phyloP scores from a whole-genome alignment of 2,329 filamentous ascomycete genomes.

The Lizonia empirigonia region DNA sequence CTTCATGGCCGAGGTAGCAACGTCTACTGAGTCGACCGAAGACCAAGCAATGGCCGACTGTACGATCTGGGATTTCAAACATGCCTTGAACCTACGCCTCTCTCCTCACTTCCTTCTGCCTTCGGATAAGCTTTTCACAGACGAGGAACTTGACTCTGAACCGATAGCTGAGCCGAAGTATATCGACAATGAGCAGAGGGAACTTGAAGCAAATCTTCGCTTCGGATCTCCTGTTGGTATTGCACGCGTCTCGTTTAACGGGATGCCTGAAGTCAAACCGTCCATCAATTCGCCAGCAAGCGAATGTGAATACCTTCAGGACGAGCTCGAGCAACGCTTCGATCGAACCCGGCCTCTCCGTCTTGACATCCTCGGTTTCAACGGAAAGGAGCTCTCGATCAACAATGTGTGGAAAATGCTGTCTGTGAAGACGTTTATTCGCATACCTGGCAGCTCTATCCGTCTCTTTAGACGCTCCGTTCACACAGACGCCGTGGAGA shows the following conservation, averaged over 20 bases:
- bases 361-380: constrained; percentile 47
- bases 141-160: constrained; percentile 15
- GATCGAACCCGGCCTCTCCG: constrained; percentile 35
- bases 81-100: constrained; percentile 35
- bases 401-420: constrained; percentile 45
- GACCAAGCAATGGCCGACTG: constrained; percentile 27
- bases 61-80: constrained; percentile 41
- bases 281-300: constrained; percentile 21
- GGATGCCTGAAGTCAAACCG: constrained; percentile 20
- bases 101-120: constrained; percentile 40
- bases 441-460: constrained; percentile 49
- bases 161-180: constrained; percentile 6
- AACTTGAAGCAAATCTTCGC: constrained; percentile 19
- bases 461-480: constrained; percentile 50
- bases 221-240: constrained; percentile 35
- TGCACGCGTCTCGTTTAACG: constrained; percentile 38
- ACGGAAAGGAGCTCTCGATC: constrained; percentile 48
- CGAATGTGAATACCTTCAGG: constrained; percentile 27
- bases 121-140: constrained; percentile 22
- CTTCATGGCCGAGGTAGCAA: constrained; percentile 42
- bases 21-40: constrained; percentile 5
- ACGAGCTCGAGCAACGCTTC: constrained; percentile 43
- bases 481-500: constrained; percentile 10
- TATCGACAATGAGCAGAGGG: constrained; percentile 25
- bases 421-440: constrained; percentile 39